A percentile compares a stretch with the other conserved stretches of the same genome.
Evolutionary conservation across 2,329 filamentous ascomycete genomes (phyloP).

Genomic region (Allantophomopsis cytisporea): DNA sequence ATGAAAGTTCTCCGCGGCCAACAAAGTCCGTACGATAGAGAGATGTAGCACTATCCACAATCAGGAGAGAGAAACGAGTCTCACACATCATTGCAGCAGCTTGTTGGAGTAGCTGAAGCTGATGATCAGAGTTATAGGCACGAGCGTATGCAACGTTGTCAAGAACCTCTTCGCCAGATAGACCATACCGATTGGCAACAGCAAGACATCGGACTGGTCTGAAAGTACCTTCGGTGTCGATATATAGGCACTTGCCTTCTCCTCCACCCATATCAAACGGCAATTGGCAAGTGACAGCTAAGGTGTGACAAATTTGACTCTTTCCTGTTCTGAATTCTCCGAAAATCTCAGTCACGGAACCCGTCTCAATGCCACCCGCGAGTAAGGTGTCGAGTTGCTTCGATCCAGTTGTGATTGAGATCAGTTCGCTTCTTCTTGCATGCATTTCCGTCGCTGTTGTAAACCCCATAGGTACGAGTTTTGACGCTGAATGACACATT

Average conservation of each 20-base stretch:
- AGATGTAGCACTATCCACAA: constrained; percentile 92
- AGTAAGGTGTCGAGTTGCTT: constrained; percentile 94
- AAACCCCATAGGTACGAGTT: constrained; percentile 96
- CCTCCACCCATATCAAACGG: constrained; percentile 99
- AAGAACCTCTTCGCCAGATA: constrained; percentile 92
- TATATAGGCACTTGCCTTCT: constrained; percentile 96
- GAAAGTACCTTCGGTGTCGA: constrained; percentile 96
- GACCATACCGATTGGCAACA: constrained; percentile 85
- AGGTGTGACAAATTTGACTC: constrained; percentile 94
- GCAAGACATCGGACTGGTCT: constrained; percentile 80
- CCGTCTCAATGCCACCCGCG: constrained; percentile 89
- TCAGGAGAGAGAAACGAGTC: constrained; percentile 87
- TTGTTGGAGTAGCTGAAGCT: constrained; percentile 87
- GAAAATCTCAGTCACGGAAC: constrained; percentile 95
- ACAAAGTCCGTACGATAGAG: constrained; percentile 94
- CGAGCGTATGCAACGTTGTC: constrained; percentile 98
- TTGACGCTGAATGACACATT: constrained; percentile 50
- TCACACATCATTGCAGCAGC: constrained; percentile 99
- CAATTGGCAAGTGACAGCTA: constrained; percentile 95
- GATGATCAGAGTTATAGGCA: constrained; percentile 97
- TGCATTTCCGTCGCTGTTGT: constrained; percentile 99
- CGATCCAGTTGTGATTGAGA: constrained; percentile 94
- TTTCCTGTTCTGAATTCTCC: constrained; percentile 97
- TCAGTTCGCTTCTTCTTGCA: constrained; percentile 86
- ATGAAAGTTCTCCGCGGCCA: constrained; percentile 93